A percentile compares a stretch with the other conserved stretches of the same genome.
Conservation (phyloP, 2,329 filamentous ascomycete genomes). For the Monilinia laxa region DNA sequence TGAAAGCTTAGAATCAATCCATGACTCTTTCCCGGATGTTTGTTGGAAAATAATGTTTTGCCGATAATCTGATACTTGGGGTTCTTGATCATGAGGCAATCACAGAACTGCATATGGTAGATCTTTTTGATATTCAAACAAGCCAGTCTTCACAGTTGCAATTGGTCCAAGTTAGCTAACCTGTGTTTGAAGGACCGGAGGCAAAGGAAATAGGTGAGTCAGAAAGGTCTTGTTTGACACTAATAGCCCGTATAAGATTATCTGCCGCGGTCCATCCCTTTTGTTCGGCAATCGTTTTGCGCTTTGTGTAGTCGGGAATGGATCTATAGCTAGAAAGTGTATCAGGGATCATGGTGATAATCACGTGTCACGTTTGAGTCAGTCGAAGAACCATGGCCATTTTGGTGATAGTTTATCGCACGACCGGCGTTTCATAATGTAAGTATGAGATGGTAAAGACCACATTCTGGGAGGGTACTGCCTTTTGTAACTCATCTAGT, state of each 20-base stretch:
- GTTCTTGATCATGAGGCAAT: conserved; percentile 18
- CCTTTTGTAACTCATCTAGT: background rate
- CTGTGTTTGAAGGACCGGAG: background rate
- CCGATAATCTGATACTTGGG: conserved; percentile 6
- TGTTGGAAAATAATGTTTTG: conserved; percentile 5
- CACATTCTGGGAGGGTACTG: background rate
- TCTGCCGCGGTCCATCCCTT: background rate
- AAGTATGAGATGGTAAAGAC: background rate
- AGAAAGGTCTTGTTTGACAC: background rate
- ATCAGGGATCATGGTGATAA: background rate
- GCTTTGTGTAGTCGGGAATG: background rate
- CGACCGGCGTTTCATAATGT: conserved; percentile 5
- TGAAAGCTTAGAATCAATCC: background rate
- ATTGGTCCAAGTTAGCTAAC: background rate
- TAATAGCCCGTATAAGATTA: background rate
- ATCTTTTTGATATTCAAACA: conserved; percentile 10
- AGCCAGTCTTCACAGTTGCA: background rate
- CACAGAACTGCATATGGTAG: conserved; percentile 1
- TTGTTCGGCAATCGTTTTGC: background rate
- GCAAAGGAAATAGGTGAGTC: background rate
- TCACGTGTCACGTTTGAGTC: background rate
- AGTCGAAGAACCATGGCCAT: background rate
- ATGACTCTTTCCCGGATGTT: background rate
- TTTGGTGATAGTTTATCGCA: background rate
- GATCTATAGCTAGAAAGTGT: background rate